Evolutionary conservation across 164 flowering plant species (phyloP).

Genomic region (Tinospora cordifolia): DNA sequence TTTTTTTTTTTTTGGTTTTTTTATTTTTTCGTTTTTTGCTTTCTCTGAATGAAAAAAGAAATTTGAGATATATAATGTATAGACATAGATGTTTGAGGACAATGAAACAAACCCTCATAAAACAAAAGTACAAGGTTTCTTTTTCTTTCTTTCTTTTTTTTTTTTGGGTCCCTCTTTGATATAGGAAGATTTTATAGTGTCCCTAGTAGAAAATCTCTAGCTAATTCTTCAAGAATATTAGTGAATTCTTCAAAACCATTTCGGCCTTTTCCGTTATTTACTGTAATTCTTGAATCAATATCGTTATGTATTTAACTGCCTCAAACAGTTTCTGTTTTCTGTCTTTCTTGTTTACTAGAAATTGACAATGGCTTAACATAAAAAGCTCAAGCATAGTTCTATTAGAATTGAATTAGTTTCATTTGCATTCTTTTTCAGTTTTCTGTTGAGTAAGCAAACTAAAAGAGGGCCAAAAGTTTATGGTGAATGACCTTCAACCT

Average conservation of each 20-base stretch:
- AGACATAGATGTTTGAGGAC: slow-evolving; percentile 16
- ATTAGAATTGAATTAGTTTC: neutral
- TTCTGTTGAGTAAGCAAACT: neutral
- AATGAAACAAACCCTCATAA: slow-evolving; percentile 18
- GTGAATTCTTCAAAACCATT: slow-evolving; percentile 16
- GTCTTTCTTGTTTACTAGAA: neutral
- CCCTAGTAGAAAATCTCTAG: slow-evolving; percentile 8
- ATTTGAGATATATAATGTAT: slow-evolving; percentile 16
- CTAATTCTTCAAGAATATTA: slow-evolving; percentile 8
- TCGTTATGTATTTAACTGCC: neutral
- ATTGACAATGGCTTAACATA: neutral
- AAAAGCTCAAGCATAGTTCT: neutral
- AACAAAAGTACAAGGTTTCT: slow-evolving; percentile 14
- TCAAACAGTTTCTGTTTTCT: neutral
- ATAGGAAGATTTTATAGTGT: slow-evolving; percentile 5
- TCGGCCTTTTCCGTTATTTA: neutral
- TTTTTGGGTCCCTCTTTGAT: slow-evolving; percentile 1
- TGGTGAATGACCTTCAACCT: neutral
- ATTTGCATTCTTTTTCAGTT: neutral
- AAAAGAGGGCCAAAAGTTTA: neutral
- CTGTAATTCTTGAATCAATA: neutral
- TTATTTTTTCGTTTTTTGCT: too few relatives aligned
- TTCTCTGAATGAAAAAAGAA: neutral
- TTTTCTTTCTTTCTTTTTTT: neutral
- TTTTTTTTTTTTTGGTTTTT: neutral